These are phyloP conservation scores for Metschnikowia bowlesiae DNA, from an alignment of 805 yeast genomes.

Conservation along the genomic window DNA sequence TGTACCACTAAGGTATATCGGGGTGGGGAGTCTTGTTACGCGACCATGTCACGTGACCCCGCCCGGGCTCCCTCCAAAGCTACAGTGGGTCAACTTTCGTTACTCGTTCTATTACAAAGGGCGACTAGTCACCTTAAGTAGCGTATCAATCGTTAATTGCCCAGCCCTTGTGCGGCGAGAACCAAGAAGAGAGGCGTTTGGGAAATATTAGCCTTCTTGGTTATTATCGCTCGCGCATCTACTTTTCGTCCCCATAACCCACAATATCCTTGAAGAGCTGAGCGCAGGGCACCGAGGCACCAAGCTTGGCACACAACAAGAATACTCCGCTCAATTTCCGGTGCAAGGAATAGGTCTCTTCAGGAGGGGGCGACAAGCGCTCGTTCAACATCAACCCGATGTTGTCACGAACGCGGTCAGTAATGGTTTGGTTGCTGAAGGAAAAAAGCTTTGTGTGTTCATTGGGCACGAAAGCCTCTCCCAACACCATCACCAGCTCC, in stretches of 20 bases:
- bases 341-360: slow-evolving; percentile 95
- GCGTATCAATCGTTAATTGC: slow-evolving; percentile 1
- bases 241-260: slow-evolving; percentile 37
- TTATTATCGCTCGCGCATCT: background rate
- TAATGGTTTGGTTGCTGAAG: slow-evolving; percentile 82
- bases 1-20: background rate
- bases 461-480: slow-evolving; percentile 80
- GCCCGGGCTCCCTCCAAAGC: background rate
- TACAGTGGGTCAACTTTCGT: background rate
- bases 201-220: slow-evolving; percentile 1
- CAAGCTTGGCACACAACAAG: slow-evolving; percentile 77
- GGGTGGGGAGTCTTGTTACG: background rate
- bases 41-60: background rate
- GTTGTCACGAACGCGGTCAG: slow-evolving; percentile 86
- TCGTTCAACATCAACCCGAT: slow-evolving; percentile 87
- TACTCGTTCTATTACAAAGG: background rate
- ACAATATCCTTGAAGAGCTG: slow-evolving; percentile 72
- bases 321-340: slow-evolving; percentile 94
- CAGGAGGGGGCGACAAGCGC: slow-evolving; percentile 95
- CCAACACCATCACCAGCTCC: slow-evolving; percentile 82
- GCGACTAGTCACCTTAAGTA: background rate
- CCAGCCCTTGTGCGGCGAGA: background rate
- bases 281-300: slow-evolving; percentile 79
- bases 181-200: slow-evolving; percentile 1
- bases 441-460: slow-evolving; percentile 55